Evolutionary conservation across 768 basidiomycete species (phyloP).

Genomic region (Lactarius hatsudake): DNA sequence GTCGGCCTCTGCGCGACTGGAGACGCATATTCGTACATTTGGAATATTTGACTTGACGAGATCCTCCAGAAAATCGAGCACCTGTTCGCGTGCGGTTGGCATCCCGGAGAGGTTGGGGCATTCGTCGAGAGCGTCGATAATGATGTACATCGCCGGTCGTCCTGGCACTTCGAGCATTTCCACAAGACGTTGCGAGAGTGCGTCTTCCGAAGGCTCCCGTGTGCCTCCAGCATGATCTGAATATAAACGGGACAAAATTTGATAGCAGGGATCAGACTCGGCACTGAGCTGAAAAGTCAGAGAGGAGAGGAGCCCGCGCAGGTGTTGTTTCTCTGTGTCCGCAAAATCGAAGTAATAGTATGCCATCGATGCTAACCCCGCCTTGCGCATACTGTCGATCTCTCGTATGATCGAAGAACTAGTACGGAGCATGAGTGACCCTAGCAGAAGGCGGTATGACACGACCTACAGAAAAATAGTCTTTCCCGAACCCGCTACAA

Average conservation of each 20-base stretch:
- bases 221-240: not conserved
- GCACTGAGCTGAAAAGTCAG: not conserved
- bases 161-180: not conserved
- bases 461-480: constrained; percentile 1
- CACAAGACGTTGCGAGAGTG: constrained; percentile 1
- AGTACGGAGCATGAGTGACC: not conserved
- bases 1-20: constrained; percentile 7
- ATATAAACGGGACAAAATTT: not conserved
- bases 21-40: constrained; percentile 4
- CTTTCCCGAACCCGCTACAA: constrained; percentile 9
- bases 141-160: not conserved
- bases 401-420: constrained; percentile 2
- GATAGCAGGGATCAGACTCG: not conserved
- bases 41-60: not conserved
- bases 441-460: not conserved
- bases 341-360: constrained; percentile 15
- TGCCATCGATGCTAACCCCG: not conserved
- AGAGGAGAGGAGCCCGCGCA: constrained; percentile 3
- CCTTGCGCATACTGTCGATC: not conserved
- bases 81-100: not conserved
- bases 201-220: not conserved
- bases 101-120: not conserved
- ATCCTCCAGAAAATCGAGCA: not conserved
- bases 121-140: constrained; percentile 12
- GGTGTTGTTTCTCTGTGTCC: constrained; percentile 1